Evolutionary conservation across 352 stramenopile species (phyloP).

Genomic region (Aphanomyces invadans): DNA sequence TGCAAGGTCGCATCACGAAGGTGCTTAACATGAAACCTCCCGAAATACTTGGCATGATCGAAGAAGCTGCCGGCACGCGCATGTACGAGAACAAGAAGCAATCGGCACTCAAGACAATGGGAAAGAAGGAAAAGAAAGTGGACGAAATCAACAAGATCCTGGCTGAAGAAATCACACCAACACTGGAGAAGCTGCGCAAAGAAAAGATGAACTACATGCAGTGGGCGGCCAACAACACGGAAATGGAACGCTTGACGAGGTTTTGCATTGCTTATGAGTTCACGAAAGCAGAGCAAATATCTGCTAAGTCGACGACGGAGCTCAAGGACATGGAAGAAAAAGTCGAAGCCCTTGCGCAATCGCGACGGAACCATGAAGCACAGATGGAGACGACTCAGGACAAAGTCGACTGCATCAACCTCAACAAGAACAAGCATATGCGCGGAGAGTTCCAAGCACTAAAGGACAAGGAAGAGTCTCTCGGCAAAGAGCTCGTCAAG

Average conservation of each 20-base stretch:
- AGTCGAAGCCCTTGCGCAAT: conserved; percentile 55
- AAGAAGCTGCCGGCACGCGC: conserved; percentile 97
- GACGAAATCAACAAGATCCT: conserved; percentile 98
- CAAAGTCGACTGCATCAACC: conserved; percentile 76
- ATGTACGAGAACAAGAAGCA: conserved; percentile 99
- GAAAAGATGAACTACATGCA: conserved; percentile 98
- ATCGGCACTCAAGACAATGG: conserved; percentile 96
- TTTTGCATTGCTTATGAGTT: conserved; percentile 97
- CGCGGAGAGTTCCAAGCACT: conserved; percentile 74
- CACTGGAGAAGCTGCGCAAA: conserved; percentile 93
- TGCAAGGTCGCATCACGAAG: conserved; percentile 98
- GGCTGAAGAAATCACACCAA: conserved; percentile 98
- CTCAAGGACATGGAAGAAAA: conserved; percentile 85
- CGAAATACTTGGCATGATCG: conserved; percentile 99
- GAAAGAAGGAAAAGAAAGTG: conserved; percentile 99
- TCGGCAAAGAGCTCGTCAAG: conserved; percentile 78
- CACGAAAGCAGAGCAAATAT: conserved; percentile 77
- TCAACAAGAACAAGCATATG: conserved; percentile 74
- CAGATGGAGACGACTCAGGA: conserved; percentile 75
- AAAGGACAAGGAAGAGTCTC: conserved; percentile 69
- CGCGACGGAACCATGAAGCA: conserved; percentile 44
- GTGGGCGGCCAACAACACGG: conserved; percentile 97
- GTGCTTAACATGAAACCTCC: conserved; percentile 99
- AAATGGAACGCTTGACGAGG: conserved; percentile 95
- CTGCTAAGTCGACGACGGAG: conserved; percentile 81